Evolutionary conservation across 2,329 filamentous ascomycete species (phyloP), one percentile per base, ranked within the genome.

Genomic region (Colletotrichum sp.): DNA sequence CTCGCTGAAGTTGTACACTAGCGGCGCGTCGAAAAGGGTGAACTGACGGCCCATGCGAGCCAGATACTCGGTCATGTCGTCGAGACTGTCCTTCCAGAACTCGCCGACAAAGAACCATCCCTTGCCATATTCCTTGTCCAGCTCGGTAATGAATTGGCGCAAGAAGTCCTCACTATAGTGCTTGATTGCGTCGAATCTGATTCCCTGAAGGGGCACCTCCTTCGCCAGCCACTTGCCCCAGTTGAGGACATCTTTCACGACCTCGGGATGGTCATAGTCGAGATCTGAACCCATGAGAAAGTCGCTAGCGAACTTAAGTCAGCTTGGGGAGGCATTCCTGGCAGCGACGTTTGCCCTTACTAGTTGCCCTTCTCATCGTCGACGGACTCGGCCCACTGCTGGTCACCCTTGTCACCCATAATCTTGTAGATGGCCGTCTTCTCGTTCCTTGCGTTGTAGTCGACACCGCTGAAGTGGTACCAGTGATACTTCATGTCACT

Each of bases 251-350:
- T 95, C 94, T 6, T 88, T 83, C 39, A 88, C 87, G 12, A 95
- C 93, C 78, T 94, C 93, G 0, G 88, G 87, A 73, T 94, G 89
- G 4, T 85, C 83, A 81, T 93, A 93, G 82, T 95, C 93, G 52
- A 95, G 82, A 82, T 95, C 92, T 8, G 92, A 91, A 79, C 94
- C 95, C 92, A 95, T 94, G 19, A 95, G 88, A 80, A 92, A 95
- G 82, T 93, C 91, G 57, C 81, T 93, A 86, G 83, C 82, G 91
- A 80, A 93, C 91, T 62, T 93, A 1, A 81, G 81, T 93, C 89
- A 15, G 91, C 89, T 15, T 22, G 8, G 11, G 2, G 16, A 0
- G 9, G 9, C 3, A 34, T 16, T 19, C 1, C 6, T 11, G 19
- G 67, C n/a, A 30, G 25, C 13, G 32, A 8, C 0, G 0, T 61